Percentiles rank a stretch among this genome's conserved stretches.
These are phyloP conservation scores for Oryza longistaminata DNA, from an alignment of 176 grass and related monocot genomes.

Conservation along the genomic window DNA sequence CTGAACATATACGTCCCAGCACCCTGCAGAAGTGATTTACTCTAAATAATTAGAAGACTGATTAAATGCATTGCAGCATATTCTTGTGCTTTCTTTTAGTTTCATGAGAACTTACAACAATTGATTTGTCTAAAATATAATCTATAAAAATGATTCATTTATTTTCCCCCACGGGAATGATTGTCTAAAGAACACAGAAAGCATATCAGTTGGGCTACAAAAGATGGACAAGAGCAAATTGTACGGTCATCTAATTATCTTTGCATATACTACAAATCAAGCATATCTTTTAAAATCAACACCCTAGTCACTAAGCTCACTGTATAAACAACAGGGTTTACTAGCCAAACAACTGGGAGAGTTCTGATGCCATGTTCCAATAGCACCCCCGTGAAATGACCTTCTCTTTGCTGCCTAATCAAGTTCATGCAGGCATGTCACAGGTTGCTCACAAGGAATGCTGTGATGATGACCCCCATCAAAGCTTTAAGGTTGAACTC, in stretches of 20 bases:
- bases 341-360: not conserved
- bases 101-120: not conserved
- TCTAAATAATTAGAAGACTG: slow-evolving; percentile 17
- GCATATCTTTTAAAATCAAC: not conserved
- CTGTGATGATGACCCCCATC: not conserved
- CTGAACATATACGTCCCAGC: slow-evolving; percentile 99
- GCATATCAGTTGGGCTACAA: not conserved
- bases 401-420: not conserved
- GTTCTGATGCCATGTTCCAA: not conserved
- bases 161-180: not conserved
- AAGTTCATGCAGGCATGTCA: not conserved
- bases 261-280: not conserved
- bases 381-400: not conserved
- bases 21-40: slow-evolving; percentile 62
- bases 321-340: not conserved
- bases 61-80: slow-evolving; percentile 18
- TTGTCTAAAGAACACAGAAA: not conserved
- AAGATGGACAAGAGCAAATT: not conserved
- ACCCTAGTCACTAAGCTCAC: not conserved
- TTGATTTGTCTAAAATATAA: not conserved
- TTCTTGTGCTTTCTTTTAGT: not conserved
- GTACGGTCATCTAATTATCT: not conserved
- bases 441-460: not conserved
- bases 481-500: not conserved
- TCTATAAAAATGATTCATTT: not conserved